phyloP scores from a whole-genome alignment of 1,284 basidiomycete genomes.

The Athelia psychrophila region DNA sequence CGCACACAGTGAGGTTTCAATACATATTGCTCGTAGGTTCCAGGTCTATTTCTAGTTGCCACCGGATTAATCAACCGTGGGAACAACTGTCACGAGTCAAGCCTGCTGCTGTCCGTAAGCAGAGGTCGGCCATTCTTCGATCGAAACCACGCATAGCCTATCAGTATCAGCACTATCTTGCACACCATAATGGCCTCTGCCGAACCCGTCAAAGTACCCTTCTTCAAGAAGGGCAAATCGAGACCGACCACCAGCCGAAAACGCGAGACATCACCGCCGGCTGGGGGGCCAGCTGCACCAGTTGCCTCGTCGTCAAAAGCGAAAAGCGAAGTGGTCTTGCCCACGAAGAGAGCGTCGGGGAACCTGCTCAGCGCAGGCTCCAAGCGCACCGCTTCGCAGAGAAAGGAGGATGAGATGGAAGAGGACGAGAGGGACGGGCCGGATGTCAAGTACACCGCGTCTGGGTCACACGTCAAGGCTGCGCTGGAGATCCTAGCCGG shows the following conservation, averaged over 20 bases:
- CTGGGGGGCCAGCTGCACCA: slow-evolving; percentile 23
- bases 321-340: slow-evolving; percentile 71
- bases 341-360: slow-evolving; percentile 59
- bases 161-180: too few relatives aligned
- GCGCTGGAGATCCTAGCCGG: slow-evolving; percentile 74
- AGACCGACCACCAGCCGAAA: slow-evolving; percentile 72
- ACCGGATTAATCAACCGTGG: too few relatives aligned
- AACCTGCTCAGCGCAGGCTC: slow-evolving; percentile 84
- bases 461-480: slow-evolving; percentile 64
- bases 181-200: slow-evolving; percentile 36
- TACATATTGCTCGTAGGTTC: too few relatives aligned
- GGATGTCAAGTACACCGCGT: slow-evolving; percentile 76
- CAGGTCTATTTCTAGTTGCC: too few relatives aligned
- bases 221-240: slow-evolving; percentile 84
- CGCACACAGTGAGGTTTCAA: too few relatives aligned
- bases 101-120: too few relatives aligned
- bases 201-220: slow-evolving; percentile 58
- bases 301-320: slow-evolving; percentile 34
- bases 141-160: too few relatives aligned
- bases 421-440: slow-evolving; percentile 56
- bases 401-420: slow-evolving; percentile 43
- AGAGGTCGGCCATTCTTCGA: too few relatives aligned
- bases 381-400: slow-evolving; percentile 69
- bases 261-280: slow-evolving; percentile 61
- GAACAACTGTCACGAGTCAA: too few relatives aligned